These are phyloP conservation scores for Metschnikowia hibisci DNA, from an alignment of 805 yeast species.

Conservation along the genomic window DNA sequence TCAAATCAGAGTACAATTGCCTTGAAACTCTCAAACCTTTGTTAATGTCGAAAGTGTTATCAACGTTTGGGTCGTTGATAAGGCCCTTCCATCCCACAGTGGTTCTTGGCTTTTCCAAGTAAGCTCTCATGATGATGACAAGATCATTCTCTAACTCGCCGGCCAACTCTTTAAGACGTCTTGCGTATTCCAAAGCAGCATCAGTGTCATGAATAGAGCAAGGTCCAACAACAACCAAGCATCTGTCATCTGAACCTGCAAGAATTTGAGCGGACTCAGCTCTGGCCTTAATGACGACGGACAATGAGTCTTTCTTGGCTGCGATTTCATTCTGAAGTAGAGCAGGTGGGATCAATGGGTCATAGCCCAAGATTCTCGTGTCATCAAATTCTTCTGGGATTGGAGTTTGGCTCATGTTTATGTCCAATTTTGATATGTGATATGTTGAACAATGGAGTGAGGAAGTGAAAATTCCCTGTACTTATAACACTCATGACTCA, in stretches of 20 bases:
- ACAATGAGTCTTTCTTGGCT: conserved; percentile 54
- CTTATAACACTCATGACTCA: conserved; percentile 12
- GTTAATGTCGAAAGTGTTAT: conserved; percentile 87
- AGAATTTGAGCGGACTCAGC: conserved; percentile 68
- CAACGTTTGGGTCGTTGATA: conserved; percentile 95
- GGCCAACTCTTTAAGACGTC: conserved; percentile 53
- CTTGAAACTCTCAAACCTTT: conserved; percentile 90
- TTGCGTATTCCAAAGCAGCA: conserved; percentile 88
- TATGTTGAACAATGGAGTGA: not conserved
- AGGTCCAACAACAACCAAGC: conserved; percentile 90
- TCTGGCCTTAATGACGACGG: conserved; percentile 71
- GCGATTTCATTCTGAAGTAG: conserved; percentile 83
- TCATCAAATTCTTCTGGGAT: conserved; percentile 68
- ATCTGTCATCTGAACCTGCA: conserved; percentile 79
- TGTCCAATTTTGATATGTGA: not conserved
- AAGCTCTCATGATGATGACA: conserved; percentile 92
- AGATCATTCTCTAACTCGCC: conserved; percentile 69
- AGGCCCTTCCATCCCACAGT: conserved; percentile 99
- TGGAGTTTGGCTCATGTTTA: conserved; percentile 42
- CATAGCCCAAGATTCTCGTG: conserved; percentile 81
- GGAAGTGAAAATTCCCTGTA: conserved; percentile 2
- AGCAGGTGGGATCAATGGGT: conserved; percentile 94
- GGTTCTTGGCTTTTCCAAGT: conserved; percentile 96
- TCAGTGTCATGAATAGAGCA: conserved; percentile 94
- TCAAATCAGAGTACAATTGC: conserved; percentile 78